Conservation (phyloP, 202 grass and related monocot genomes). For the Saccharum hybrid region DNA sequence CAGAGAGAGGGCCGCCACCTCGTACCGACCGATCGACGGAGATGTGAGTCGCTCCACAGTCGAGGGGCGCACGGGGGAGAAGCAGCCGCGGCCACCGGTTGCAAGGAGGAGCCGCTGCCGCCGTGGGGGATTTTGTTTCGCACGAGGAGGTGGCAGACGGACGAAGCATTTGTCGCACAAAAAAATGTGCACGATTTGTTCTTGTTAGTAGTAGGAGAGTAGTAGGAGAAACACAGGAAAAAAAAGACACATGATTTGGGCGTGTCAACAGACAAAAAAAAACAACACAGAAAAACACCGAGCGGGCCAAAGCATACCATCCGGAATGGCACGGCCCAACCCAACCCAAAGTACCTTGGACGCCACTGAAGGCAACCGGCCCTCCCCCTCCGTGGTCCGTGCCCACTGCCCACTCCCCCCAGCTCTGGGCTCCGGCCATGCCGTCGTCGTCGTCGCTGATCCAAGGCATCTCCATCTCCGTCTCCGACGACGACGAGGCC, state of each 20-base stretch:
- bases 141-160: too few relatives aligned
- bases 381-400: background rate
- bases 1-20: too few relatives aligned
- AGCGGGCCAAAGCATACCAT: background rate
- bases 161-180: too few relatives aligned
- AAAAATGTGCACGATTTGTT: too few relatives aligned
- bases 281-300: background rate
- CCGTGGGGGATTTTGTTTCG: too few relatives aligned
- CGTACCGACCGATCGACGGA: too few relatives aligned
- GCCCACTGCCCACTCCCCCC: background rate
- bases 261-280: background rate
- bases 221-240: background rate
- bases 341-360: slow-evolving; percentile 4
- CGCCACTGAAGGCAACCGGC: slow-evolving; percentile 24
- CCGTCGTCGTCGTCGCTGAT: slow-evolving; percentile 62
- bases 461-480: slow-evolving; percentile 76
- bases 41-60: too few relatives aligned
- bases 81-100: too few relatives aligned
- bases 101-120: too few relatives aligned
- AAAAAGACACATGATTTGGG: background rate
- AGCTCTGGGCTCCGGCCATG: slow-evolving; percentile 27
- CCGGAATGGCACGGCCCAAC: slow-evolving; percentile 24
- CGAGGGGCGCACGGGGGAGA: too few relatives aligned
- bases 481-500: slow-evolving; percentile 84
- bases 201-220: too few relatives aligned